Conservation (phyloP, 495 filamentous ascomycete species). For the Lophiotrema nucula region DNA sequence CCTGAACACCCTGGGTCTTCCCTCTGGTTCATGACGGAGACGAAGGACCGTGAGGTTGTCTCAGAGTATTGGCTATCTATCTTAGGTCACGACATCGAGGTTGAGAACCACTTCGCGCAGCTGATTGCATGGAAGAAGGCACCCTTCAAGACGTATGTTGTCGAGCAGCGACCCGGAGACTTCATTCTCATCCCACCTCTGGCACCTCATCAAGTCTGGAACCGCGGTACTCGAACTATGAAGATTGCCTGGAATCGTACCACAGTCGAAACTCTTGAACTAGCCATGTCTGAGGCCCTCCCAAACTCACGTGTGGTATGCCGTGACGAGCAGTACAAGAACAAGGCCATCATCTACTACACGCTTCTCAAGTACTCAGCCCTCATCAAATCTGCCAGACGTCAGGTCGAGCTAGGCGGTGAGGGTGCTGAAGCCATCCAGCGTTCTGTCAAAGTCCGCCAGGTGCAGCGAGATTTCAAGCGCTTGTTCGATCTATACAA, state of each 20-base stretch:
- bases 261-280: conserved; percentile 81
- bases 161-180: conserved; percentile 89
- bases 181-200: conserved; percentile 94
- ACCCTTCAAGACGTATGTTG: conserved; percentile 86
- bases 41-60: conserved; percentile 79
- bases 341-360: conserved; percentile 90
- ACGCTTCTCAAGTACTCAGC: conserved; percentile 74
- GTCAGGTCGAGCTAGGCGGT: conserved; percentile 49
- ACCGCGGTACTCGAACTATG: conserved; percentile 88
- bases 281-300: conserved; percentile 81
- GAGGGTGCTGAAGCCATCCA: conserved; percentile 38
- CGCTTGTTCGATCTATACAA: conserved; percentile 73
- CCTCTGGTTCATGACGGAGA: conserved; percentile 98
- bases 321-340: conserved; percentile 98
- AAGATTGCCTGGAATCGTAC: conserved; percentile 99
- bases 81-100: conserved; percentile 91
- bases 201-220: conserved; percentile 98
- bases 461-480: conserved; percentile 75
- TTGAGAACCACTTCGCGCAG: conserved; percentile 94
- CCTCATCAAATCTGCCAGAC: conserved; percentile 51
- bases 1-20: conserved; percentile 78
- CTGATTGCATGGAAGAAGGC: conserved; percentile 89
- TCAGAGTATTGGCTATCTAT: conserved; percentile 89
- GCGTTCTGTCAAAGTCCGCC: conserved; percentile 55
- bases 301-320: conserved; percentile 87